phyloP scores from a whole-genome alignment of 208 protist genomes.

The Porcisia hertigi region DNA sequence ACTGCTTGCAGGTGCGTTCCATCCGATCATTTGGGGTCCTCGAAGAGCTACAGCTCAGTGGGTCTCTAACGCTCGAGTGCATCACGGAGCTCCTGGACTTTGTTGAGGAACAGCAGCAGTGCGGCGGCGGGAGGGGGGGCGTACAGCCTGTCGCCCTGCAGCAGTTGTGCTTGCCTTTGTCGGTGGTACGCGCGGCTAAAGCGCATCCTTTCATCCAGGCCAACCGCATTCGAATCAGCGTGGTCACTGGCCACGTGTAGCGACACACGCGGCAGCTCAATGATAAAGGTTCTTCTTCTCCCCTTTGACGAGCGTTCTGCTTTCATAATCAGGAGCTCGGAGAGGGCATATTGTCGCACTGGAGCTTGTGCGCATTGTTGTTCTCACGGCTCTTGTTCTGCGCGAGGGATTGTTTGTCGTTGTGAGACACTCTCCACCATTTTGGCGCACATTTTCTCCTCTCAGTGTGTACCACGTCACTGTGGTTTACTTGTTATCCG shows the following conservation, averaged over 20 bases:
- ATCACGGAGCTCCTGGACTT: constrained; percentile 55
- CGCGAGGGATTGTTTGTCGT: background rate
- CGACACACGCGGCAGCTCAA: too few relatives aligned
- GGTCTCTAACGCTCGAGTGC: constrained; percentile 51
- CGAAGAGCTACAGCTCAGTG: constrained; percentile 66
- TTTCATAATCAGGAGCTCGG: background rate
- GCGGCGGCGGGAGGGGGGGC: background rate
- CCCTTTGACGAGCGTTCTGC: background rate
- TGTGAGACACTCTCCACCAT: background rate
- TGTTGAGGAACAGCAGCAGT: constrained; percentile 43
- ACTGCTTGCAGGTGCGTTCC: background rate
- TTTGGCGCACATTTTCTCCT: background rate
- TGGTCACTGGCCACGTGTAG: constrained; percentile 9
- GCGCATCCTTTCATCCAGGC: constrained; percentile 46
- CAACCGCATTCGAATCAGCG: constrained; percentile 16
- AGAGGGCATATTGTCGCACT: background rate
- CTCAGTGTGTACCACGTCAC: background rate
- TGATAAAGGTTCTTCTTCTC: background rate
- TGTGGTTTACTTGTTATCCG: background rate
- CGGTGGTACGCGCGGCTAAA: constrained; percentile 26
- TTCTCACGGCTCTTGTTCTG: background rate
- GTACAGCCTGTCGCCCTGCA: background rate
- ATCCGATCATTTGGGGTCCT: constrained; percentile 29
- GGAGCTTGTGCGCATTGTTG: background rate
- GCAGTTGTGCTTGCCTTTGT: constrained; percentile 35